These are phyloP conservation scores for Xylaria flabelliformis DNA, from an alignment of 495 filamentous ascomycete genomes.

Conservation along the genomic window DNA sequence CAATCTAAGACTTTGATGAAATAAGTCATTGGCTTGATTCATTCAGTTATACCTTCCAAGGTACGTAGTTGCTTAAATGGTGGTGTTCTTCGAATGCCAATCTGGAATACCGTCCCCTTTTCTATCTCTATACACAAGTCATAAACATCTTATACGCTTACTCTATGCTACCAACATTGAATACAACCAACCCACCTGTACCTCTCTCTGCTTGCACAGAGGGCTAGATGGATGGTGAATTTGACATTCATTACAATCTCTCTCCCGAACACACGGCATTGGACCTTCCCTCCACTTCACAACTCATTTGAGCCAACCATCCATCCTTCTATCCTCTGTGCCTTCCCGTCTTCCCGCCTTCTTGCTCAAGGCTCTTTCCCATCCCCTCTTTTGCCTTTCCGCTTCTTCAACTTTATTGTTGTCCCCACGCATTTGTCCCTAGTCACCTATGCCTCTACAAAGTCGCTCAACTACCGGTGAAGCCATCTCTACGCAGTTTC, in stretches of 20 bases:
- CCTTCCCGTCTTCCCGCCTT: slow-evolving; percentile 1
- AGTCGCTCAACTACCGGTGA: neutral
- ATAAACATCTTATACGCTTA: neutral
- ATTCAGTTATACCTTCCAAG: slow-evolving; percentile 5
- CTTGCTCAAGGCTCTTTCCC: neutral
- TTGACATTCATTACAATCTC: slow-evolving; percentile 4
- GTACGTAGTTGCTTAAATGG: neutral
- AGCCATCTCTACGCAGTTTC: neutral
- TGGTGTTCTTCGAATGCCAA: neutral
- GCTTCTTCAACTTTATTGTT: neutral
- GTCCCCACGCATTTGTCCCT: neutral
- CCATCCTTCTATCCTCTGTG: neutral
- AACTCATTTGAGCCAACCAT: neutral
- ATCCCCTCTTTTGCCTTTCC: neutral
- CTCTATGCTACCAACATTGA: neutral
- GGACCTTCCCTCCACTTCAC: neutral
- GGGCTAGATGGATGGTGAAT: neutral
- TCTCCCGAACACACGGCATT: neutral
- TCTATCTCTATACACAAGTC: neutral
- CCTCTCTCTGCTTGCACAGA: neutral
- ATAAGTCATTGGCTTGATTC: neutral
- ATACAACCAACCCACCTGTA: neutral
- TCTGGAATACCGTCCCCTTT: neutral
- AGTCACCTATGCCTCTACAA: neutral
- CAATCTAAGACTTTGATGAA: neutral